Conservation (phyloP, 1,139 yeast genomes). For the Geotrichum macrosporum region DNA sequence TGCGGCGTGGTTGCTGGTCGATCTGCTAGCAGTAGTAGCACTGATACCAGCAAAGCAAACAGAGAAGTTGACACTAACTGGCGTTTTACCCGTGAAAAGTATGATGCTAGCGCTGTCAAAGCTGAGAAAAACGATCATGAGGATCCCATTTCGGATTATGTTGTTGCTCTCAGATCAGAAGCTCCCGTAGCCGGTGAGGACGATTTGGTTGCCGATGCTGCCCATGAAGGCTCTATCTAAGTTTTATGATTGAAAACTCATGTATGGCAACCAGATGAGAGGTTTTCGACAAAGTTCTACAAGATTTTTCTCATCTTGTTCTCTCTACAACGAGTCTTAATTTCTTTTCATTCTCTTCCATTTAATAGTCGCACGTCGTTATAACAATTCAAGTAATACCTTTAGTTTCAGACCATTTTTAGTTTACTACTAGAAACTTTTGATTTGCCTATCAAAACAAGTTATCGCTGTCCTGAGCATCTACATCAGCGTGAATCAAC, state of each 20-base stretch:
- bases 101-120: slow-evolving; percentile 29
- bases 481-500: slow-evolving; percentile 55
- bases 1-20: slow-evolving; percentile 29
- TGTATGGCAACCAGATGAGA: too few species aligned
- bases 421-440: too few species aligned
- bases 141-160: slow-evolving; percentile 17
- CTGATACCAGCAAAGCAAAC: slow-evolving; percentile 24
- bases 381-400: too few species aligned
- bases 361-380: background rate
- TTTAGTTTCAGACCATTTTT: too few species aligned
- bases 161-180: slow-evolving; percentile 12
- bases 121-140: slow-evolving; percentile 23
- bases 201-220: background rate
- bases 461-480: slow-evolving; percentile 23
- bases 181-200: slow-evolving; percentile 18
- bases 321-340: background rate
- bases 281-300: background rate
- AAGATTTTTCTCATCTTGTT: background rate
- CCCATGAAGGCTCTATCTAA: slow-evolving; percentile 16
- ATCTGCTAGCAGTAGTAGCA: slow-evolving; percentile 25
- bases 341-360: background rate
- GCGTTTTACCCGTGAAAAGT: slow-evolving; percentile 31
- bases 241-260: too few species aligned
- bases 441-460: background rate
- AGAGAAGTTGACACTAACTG: slow-evolving; percentile 30